phyloP scores from a whole-genome alignment of 2,329 filamentous ascomycete genomes.

The Fusarium agapanthi region DNA sequence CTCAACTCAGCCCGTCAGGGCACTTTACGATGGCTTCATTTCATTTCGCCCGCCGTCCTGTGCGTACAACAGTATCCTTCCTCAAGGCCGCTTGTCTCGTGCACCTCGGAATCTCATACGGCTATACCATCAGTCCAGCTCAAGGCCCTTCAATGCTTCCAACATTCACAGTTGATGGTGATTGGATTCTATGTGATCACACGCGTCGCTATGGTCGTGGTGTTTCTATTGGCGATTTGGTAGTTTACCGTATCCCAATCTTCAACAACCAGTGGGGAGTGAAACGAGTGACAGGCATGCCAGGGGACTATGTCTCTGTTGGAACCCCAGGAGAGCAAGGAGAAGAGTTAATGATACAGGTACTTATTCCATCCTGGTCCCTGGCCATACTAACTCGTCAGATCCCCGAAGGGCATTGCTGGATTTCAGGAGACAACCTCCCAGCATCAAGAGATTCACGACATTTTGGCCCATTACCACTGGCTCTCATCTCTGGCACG shows the following conservation, averaged over 20 bases:
- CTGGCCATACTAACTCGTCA: slow-evolving; percentile 47
- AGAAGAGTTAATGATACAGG: slow-evolving; percentile 70
- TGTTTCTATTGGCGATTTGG: slow-evolving; percentile 80
- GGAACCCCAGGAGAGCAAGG: slow-evolving; percentile 64
- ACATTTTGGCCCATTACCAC: slow-evolving; percentile 83
- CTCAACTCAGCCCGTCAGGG: slow-evolving; percentile 3
- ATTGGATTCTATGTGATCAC: slow-evolving; percentile 75
- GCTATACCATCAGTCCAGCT: slow-evolving; percentile 66
- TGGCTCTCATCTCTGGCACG: slow-evolving; percentile 86
- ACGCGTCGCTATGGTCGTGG: slow-evolving; percentile 73
- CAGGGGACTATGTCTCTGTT: slow-evolving; percentile 77
- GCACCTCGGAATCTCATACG: slow-evolving; percentile 63
- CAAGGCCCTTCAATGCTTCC: slow-evolving; percentile 89
- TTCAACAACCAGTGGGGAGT: slow-evolving; percentile 68
- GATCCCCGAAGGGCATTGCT: slow-evolving; percentile 93
- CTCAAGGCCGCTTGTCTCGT: slow-evolving; percentile 53
- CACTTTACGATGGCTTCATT: slow-evolving; percentile 35
- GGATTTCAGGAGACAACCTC: slow-evolving; percentile 89
- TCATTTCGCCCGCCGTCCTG: slow-evolving; percentile 52
- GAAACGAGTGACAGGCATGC: slow-evolving; percentile 82
- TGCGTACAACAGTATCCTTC: slow-evolving; percentile 48
- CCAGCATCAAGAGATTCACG: slow-evolving; percentile 86
- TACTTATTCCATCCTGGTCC: slow-evolving; percentile 42
- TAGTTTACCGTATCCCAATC: slow-evolving; percentile 80
- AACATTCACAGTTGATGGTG: slow-evolving; percentile 74